phyloP scores from a whole-genome alignment of 106 monocot genomes.

The Dendrobium officinale region DNA sequence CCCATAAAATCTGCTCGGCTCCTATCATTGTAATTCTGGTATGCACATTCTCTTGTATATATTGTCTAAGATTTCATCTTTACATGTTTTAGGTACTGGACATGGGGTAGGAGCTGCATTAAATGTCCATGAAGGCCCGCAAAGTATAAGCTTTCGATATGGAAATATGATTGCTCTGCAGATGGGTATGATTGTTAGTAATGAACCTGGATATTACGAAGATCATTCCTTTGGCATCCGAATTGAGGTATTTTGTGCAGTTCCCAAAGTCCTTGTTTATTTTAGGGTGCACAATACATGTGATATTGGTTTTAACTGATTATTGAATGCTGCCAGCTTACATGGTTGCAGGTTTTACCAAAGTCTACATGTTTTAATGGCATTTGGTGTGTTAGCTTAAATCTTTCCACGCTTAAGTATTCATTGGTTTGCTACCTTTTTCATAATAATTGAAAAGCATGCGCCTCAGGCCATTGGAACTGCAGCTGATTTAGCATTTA shows the following conservation, averaged over 20 bases:
- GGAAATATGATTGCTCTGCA: slow-evolving; percentile 88
- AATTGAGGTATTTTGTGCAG: slow-evolving; percentile 66
- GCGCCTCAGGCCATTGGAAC: not conserved
- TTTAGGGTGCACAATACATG: not conserved
- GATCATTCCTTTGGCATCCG: slow-evolving; percentile 95
- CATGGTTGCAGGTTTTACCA: not conserved
- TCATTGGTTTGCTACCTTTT: too few species aligned
- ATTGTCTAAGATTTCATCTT: not conserved
- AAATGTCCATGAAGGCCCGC: slow-evolving; percentile 98
- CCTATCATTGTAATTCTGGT: not conserved
- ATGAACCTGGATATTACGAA: slow-evolving; percentile 98
- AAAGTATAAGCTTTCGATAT: slow-evolving; percentile 90
- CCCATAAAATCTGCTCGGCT: not conserved
- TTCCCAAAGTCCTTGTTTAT: not conserved
- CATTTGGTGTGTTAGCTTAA: too few species aligned
- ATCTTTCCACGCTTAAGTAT: too few species aligned
- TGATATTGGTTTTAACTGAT: not conserved
- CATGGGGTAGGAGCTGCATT: slow-evolving; percentile 99
- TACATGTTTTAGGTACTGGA: slow-evolving; percentile 68
- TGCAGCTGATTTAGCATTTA: not conserved
- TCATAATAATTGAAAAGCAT: too few species aligned
- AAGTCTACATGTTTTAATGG: too few species aligned
- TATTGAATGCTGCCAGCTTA: not conserved
- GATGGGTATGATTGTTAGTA: slow-evolving; percentile 92
- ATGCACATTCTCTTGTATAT: not conserved